Evolutionary conservation across 192 early-diverging fungal genomes (phyloP).

Genomic region (Podila horticola): DNA sequence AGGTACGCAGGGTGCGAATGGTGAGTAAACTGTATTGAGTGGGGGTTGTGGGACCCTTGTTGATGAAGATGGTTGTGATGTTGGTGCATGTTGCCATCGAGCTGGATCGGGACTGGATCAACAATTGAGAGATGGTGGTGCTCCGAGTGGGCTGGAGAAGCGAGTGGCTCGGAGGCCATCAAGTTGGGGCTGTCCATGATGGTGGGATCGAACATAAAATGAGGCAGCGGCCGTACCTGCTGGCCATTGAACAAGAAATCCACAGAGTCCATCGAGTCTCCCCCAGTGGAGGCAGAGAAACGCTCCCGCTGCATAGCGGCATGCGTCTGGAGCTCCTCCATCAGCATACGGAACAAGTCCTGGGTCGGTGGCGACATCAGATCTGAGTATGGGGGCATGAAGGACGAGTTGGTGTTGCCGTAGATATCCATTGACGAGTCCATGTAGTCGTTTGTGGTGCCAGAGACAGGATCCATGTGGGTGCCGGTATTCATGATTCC

Average conservation of each 20-base stretch:
- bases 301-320: constrained; percentile 40
- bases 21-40: not conserved
- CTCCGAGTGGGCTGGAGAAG: constrained; percentile 1
- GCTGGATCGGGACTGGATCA: not conserved
- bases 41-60: not conserved
- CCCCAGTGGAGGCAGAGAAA: constrained; percentile 30
- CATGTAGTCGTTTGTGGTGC: constrained; percentile 14
- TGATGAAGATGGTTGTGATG: constrained; percentile 1
- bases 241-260: constrained; percentile 37
- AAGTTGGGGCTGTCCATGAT: constrained; percentile 22
- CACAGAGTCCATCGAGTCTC: constrained; percentile 38
- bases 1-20: not conserved
- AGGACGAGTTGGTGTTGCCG: constrained; percentile 8
- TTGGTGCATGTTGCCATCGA: not conserved
- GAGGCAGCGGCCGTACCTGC: constrained; percentile 11
- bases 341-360: constrained; percentile 39
- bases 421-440: constrained; percentile 42
- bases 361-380: constrained; percentile 28
- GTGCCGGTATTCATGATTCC: constrained; percentile 18
- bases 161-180: constrained; percentile 11
- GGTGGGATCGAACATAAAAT: constrained; percentile 18
- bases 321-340: constrained; percentile 41
- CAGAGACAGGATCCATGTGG: constrained; percentile 7
- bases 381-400: constrained; percentile 1
- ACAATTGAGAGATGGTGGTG: constrained; percentile 1